Percentiles rank a stretch among this genome's conserved stretches.
phyloP scores from a whole-genome alignment of 352 stramenopile genomes.

The Globisporangium solare region DNA sequence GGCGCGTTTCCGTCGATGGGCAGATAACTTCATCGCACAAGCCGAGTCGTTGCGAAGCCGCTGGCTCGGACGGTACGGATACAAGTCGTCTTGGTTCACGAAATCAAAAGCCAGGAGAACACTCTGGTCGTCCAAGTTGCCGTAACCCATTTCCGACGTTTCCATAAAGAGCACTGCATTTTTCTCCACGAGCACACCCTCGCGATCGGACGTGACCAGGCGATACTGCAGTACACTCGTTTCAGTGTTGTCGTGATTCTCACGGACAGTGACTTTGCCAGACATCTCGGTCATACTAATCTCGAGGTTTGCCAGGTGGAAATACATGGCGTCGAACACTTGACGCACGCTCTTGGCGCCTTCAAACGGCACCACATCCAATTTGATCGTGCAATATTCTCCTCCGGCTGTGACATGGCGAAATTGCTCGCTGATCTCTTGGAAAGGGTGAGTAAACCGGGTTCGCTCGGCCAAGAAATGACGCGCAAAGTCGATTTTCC shows the following conservation, averaged over 20 bases:
- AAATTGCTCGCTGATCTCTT: constrained; percentile 25
- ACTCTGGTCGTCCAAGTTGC: constrained; percentile 1
- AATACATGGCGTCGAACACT: constrained; percentile 37
- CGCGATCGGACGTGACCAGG: neutral
- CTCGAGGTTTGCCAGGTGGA: constrained; percentile 41
- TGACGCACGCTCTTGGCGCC: constrained; percentile 28
- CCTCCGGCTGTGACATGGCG: constrained; percentile 23
- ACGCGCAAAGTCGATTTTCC: constrained; percentile 24
- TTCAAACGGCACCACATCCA: constrained; percentile 47
- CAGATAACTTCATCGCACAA: constrained; percentile 6
- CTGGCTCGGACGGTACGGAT: constrained; percentile 10
- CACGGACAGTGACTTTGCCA: constrained; percentile 34
- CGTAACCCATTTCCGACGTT: neutral
- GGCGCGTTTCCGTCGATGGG: neutral
- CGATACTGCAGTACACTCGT: constrained; percentile 3
- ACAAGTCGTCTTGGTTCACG: constrained; percentile 14
- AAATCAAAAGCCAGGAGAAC: constrained; percentile 9
- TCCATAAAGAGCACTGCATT: constrained; percentile 14
- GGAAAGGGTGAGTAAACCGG: constrained; percentile 25
- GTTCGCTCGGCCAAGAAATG: constrained; percentile 25
- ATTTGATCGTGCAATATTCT: constrained; percentile 44
- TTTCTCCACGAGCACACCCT: neutral
- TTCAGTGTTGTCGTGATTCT: constrained; percentile 20
- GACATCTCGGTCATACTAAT: constrained; percentile 32
- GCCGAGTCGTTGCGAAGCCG: constrained; percentile 23